phyloP scores from a whole-genome alignment of 192 early-diverging fungal genomes.

The Coemansia sp. region DNA sequence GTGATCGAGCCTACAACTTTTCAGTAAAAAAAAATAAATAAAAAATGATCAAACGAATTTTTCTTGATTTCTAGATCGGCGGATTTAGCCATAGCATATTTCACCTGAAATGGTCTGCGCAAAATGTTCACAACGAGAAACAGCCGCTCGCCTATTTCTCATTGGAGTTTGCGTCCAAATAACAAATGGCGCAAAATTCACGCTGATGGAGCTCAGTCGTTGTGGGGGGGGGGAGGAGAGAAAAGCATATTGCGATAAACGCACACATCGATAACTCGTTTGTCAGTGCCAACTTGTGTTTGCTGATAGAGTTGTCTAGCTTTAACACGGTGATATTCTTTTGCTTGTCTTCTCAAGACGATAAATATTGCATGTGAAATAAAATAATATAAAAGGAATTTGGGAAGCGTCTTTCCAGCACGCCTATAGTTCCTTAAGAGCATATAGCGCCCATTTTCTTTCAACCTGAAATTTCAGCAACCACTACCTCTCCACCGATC shows the following conservation, averaged over 20 bases:
- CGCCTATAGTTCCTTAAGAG: neutral
- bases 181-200: too few relatives aligned
- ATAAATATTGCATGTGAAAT: neutral
- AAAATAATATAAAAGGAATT: neutral
- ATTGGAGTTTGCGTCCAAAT: too few relatives aligned
- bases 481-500: neutral
- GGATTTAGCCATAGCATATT: neutral
- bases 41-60: slow-evolving; percentile 1
- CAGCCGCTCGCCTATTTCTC: too few relatives aligned
- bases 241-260: too few relatives aligned
- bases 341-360: neutral
- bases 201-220: too few relatives aligned
- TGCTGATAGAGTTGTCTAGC: too few relatives aligned
- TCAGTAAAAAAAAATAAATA: neutral
- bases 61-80: neutral
- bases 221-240: too few relatives aligned
- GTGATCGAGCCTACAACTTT: neutral
- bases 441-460: neutral
- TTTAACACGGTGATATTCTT: neutral
- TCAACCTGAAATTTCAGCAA: neutral
- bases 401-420: too few relatives aligned
- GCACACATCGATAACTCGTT: too few relatives aligned
- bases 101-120: neutral
- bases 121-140: neutral
- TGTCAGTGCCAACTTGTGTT: too few relatives aligned